A percentile compares a stretch with the other conserved stretches of the same genome.
Conservation (phyloP, 2,329 filamentous ascomycete species). For the Phialophora chinensis region DNA sequence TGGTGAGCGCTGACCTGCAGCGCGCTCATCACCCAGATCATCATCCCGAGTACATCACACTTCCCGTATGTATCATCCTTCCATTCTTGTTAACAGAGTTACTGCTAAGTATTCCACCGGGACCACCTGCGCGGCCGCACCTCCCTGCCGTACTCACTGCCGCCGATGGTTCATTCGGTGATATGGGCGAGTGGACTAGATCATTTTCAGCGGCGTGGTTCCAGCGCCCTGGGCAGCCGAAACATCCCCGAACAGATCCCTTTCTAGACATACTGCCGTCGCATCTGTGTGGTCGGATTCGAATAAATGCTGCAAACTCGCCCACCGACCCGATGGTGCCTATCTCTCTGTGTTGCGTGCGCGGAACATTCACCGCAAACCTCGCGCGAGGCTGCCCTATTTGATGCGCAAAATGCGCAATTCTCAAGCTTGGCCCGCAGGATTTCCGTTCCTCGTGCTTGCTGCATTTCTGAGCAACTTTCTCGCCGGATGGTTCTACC, state of each 20-base stretch:
- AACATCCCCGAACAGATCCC: background rate
- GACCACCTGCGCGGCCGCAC: background rate
- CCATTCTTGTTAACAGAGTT: background rate
- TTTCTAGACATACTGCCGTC: background rate
- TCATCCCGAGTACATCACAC: background rate
- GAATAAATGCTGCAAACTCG: background rate
- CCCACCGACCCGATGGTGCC: background rate
- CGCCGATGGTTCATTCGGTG: background rate
- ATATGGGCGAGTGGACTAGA: no score
- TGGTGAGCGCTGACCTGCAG: background rate
- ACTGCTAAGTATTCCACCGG: background rate
- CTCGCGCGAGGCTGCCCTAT: constrained; percentile 13
- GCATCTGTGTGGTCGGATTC: background rate
- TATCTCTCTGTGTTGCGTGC: no score
- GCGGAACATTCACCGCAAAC: background rate
- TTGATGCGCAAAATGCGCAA: background rate
- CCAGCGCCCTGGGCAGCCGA: background rate
- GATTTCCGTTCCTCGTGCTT: background rate
- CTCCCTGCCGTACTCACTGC: background rate
- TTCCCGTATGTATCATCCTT: background rate
- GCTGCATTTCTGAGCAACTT: background rate
- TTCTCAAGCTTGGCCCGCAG: background rate
- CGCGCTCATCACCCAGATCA: background rate
- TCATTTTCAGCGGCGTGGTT: background rate
- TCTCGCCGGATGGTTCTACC: constrained; percentile 11